A percentile compares a stretch with the other conserved stretches of the same genome.
These are phyloP conservation scores for Austroboletus festivus DNA, from an alignment of 768 basidiomycete genomes.

Conservation along the genomic window DNA sequence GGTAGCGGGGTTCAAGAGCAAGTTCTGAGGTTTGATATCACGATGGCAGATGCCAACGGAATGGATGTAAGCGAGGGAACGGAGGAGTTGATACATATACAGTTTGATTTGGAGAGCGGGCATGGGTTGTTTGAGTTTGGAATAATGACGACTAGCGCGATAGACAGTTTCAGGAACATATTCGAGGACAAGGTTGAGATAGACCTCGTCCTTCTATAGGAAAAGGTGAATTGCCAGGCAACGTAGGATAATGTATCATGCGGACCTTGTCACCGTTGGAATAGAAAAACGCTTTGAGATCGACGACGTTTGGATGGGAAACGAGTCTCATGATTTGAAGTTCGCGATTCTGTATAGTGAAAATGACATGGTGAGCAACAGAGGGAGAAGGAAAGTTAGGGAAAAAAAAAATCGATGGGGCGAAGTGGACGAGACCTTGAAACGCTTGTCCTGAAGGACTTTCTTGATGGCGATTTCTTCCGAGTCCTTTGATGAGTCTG, in stretches of 20 bases:
- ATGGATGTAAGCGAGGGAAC: slow-evolving; percentile 98
- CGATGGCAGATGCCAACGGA: slow-evolving; percentile 99
- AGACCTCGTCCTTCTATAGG: slow-evolving; percentile 96
- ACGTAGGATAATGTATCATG: slow-evolving; percentile 4
- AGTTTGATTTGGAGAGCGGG: slow-evolving; percentile 99
- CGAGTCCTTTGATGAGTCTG: slow-evolving; percentile 52
- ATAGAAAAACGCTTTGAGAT: slow-evolving; percentile 97
- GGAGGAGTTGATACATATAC: slow-evolving; percentile 99
- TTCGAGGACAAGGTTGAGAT: slow-evolving; percentile 98
- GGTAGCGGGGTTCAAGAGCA: slow-evolving; percentile 94
- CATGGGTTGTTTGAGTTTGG: slow-evolving; percentile 99
- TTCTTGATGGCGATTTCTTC: slow-evolving; percentile 99
- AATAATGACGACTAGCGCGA: slow-evolving; percentile 97
- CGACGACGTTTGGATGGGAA: slow-evolving; percentile 95
- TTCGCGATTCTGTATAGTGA: slow-evolving; percentile 81
- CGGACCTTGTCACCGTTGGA: slow-evolving; percentile 98
- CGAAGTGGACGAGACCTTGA: too few relatives aligned
- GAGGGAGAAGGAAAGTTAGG: neutral
- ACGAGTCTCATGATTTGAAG: slow-evolving; percentile 98
- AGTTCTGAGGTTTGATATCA: slow-evolving; percentile 99
- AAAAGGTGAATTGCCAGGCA: slow-evolving; percentile 6
- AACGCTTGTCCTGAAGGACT: slow-evolving; percentile 98
- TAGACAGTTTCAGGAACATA: slow-evolving; percentile 99
- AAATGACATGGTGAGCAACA: too few relatives aligned
- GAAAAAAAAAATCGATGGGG: slow-evolving; percentile 26